Base-by-base conservation (phyloP, 345 rosid genomes). In the Syzygium aromaticum region DNA sequence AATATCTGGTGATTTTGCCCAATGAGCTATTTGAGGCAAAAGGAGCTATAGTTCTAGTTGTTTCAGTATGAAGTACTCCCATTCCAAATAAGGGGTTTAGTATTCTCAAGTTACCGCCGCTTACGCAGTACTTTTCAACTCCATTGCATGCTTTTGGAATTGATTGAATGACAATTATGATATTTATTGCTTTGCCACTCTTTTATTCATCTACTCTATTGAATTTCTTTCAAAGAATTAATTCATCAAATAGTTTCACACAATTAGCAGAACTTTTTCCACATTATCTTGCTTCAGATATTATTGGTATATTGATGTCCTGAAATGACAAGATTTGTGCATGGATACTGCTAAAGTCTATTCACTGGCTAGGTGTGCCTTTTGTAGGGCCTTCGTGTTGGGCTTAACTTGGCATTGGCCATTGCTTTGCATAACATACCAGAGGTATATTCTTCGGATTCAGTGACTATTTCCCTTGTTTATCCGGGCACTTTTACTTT, bases 381-480 rank as follows among this genome's bases (percentile, higher is more conserved):
- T 33, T 77, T 89, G 88, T 87, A 98, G 99, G 99, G 98, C 87
- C 93, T 98, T 86, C 98, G 95, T 52, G 99, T 96, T 87, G 99
- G 99, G 89, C 90, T 96, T 87, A 98, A 98, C 92, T 92, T 96
- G 91, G 99, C 99, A 57, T 87, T 98, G 89, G 99, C 99, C 89
- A 98, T 98, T 86, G 99, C 99, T 87, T 92, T 98, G 94, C 99
- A 96, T 89, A 98, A 98, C 94, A 95, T 98, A 90, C 99, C 99
- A 2, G 98, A 98, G 99, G 99, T 98, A 93, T 85, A 67, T 30
- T 78, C 85, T 86, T 90, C 82, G 52, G 77, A 90, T 88, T 85
- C 83, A 54, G 21, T n/a, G 19, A 73, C 28, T 21, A 2, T 28
- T 33, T 85, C 17, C 51, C 30, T 25, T 40, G 80, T 14, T 51